phyloP scores from a whole-genome alignment of 768 basidiomycete species.

The Lentinula sp. region DNA sequence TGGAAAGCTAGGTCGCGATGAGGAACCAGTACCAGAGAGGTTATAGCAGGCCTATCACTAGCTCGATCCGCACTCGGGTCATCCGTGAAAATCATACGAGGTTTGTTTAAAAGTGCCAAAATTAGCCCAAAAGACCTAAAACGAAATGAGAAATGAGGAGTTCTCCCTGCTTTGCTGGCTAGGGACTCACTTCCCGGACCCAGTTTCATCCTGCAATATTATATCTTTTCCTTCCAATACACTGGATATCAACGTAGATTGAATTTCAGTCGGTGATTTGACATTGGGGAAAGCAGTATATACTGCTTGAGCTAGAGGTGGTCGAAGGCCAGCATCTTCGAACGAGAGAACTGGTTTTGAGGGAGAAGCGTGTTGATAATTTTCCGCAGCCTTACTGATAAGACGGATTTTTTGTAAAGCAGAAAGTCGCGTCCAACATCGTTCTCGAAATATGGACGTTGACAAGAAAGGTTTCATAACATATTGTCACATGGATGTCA shows the following conservation, averaged over 20 bases:
- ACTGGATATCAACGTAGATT: constrained; percentile 57
- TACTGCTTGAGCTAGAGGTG: constrained; percentile 42
- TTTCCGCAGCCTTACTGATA: constrained; percentile 19
- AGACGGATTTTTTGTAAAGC: constrained; percentile 11
- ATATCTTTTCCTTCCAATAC: constrained; percentile 53
- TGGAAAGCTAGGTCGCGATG: constrained; percentile 71
- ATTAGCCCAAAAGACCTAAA: constrained; percentile 70
- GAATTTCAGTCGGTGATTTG: constrained; percentile 49
- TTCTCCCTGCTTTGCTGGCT: not conserved
- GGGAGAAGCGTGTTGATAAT: constrained; percentile 9
- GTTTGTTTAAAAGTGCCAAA: constrained; percentile 59
- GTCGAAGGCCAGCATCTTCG: constrained; percentile 47
- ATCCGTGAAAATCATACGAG: constrained; percentile 21
- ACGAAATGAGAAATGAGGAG: not conserved
- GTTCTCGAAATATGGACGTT: not conserved
- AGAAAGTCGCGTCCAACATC: not conserved
- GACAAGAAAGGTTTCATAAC: constrained; percentile 20
- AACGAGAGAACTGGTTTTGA: constrained; percentile 23
- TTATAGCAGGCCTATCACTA: constrained; percentile 26
- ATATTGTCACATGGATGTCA: not conserved
- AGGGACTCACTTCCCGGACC: constrained; percentile 66
- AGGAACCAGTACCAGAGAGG: constrained; percentile 61
- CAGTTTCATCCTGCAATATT: constrained; percentile 64
- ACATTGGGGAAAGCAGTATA: constrained; percentile 58
- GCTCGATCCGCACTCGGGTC: constrained; percentile 11